Percentiles rank a stretch among this genome's conserved stretches.
Evolutionary conservation across 257 asterid species (phyloP).

Genomic region (Catharanthus roseus): DNA sequence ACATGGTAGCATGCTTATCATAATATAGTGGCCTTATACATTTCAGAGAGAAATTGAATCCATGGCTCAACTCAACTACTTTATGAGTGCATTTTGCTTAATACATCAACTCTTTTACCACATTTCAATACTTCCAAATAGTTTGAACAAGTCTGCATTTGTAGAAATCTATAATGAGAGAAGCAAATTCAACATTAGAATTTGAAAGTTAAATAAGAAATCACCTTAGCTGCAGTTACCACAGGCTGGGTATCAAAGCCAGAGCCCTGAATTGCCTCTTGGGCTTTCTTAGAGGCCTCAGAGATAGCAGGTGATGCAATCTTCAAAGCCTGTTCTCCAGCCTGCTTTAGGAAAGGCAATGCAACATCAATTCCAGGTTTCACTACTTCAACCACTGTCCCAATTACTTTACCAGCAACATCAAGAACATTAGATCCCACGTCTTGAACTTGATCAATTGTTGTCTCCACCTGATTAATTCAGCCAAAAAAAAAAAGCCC

Average conservation of each 20-base stretch:
- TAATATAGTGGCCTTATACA: not conserved
- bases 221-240: constrained; percentile 71
- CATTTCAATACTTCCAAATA: not conserved
- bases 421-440: constrained; percentile 48
- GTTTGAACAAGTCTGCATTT: not conserved
- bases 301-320: constrained; percentile 78
- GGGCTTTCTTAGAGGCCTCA: constrained; percentile 84
- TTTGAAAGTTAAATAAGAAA: not conserved
- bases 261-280: constrained; percentile 78
- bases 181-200: not conserved
- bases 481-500: constrained; percentile 7
- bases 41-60: not conserved
- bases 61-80: not conserved
- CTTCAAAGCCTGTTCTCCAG: constrained; percentile 67
- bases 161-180: not conserved
- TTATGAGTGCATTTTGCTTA: not conserved
- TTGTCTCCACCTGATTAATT: constrained; percentile 58
- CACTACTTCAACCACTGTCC: constrained; percentile 51
- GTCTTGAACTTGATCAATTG: constrained; percentile 63
- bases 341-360: constrained; percentile 65
- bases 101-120: not conserved
- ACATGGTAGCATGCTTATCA: not conserved
- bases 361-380: constrained; percentile 74
- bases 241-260: constrained; percentile 82
- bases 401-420: constrained; percentile 50